A percentile compares a stretch with the other conserved stretches of the same genome.
phyloP scores from a whole-genome alignment of 2,329 filamentous ascomycete species.

The Fusarium sp. region DNA sequence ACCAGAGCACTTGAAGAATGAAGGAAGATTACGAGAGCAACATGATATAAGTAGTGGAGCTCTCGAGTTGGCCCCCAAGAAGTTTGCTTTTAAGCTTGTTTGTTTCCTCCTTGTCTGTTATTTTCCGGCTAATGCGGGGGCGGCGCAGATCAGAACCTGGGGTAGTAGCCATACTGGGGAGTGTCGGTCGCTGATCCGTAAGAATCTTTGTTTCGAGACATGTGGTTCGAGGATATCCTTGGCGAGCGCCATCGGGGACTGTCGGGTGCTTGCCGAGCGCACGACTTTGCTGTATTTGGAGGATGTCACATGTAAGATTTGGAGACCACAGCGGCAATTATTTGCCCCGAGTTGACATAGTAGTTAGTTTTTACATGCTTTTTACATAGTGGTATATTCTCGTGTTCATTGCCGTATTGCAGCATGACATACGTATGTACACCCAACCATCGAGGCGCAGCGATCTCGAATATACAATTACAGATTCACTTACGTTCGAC shows the following conservation, averaged over 20 bases:
- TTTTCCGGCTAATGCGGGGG: conserved; percentile 16
- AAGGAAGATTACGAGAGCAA: conserved; percentile 11
- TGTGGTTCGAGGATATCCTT: neutral
- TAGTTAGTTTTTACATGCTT: neutral
- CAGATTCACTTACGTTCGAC: no score
- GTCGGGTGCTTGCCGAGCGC: conserved; percentile 22
- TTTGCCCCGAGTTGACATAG: neutral
- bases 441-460: no score
- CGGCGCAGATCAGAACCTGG: conserved; percentile 12
- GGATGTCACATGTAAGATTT: neutral
- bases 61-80: neutral
- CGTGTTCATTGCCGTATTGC: no score
- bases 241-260: conserved; percentile 25
- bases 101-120: neutral
- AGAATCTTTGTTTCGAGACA: neutral
- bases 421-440: no score
- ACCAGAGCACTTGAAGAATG: neutral
- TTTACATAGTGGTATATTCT: no score
- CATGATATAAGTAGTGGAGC: conserved; percentile 40
- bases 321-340: neutral
- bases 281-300: neutral
- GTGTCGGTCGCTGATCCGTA: conserved; percentile 13
- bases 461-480: no score
- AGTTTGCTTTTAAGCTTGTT: neutral
- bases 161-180: conserved; percentile 20